Percentiles rank a stretch among this genome's conserved stretches.
These are phyloP conservation scores for Fusarium pininemorale DNA, from an alignment of 2,329 filamentous ascomycete genomes.

Conservation along the genomic window DNA sequence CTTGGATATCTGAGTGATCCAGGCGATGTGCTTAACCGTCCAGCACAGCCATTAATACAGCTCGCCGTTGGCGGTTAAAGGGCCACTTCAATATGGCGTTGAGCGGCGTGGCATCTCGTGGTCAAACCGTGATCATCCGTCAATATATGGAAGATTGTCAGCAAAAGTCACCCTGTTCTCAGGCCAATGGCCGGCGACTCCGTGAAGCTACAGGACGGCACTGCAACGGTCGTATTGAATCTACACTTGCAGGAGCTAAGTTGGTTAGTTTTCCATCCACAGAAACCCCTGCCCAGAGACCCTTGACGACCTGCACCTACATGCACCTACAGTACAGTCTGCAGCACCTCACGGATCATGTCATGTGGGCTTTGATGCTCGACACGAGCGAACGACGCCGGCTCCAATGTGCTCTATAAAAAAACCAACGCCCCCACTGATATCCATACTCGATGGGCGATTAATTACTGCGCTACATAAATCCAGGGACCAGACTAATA, in stretches of 20 bases:
- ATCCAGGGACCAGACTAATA: conserved; percentile 28
- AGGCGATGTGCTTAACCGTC: not conserved
- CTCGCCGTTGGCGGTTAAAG: conserved; percentile 15
- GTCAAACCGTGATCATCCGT: conserved; percentile 35
- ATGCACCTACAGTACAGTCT: not conserved
- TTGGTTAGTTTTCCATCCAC: conserved; percentile 10
- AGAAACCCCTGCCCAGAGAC: conserved; percentile 22
- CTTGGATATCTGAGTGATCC: not conserved
- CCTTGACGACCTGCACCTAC: not conserved
- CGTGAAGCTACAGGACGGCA: conserved; percentile 13
- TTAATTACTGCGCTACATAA: conserved; percentile 6
- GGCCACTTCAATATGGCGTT: conserved; percentile 10
- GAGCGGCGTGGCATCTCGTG: conserved; percentile 19
- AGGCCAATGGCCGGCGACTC: conserved; percentile 33
- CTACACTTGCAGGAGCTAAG: not conserved
- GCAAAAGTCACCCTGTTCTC: not conserved
- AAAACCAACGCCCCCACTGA: conserved; percentile 13
- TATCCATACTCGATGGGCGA: conserved; percentile 13
- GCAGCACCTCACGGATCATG: not conserved
- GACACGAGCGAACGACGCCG: conserved; percentile 30
- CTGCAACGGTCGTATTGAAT: conserved; percentile 20
- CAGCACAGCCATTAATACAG: not conserved
- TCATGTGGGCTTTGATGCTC: conserved; percentile 18
- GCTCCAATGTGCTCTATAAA: conserved; percentile 10
- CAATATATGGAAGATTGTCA: conserved; percentile 10